Evolutionary conservation across 176 grass and related monocot species (phyloP).

Genomic region (Rhynchospora pubera): DNA sequence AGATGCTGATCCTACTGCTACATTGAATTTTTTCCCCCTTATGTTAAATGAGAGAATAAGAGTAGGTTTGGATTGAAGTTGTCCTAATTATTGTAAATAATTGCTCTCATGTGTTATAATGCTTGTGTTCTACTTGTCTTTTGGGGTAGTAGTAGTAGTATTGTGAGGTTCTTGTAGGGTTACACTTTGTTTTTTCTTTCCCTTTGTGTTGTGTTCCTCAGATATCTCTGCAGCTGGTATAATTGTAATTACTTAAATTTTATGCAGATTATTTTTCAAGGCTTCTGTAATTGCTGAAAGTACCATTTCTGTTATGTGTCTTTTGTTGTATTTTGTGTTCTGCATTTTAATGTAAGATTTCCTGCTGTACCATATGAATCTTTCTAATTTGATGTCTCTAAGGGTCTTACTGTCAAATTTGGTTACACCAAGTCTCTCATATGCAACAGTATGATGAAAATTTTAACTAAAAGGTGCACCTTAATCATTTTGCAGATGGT

Average conservation of each 20-base stretch:
- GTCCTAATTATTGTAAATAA: background rate
- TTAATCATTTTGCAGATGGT: conserved; percentile 45
- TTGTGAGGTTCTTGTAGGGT: background rate
- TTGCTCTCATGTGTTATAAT: background rate
- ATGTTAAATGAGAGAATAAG: background rate
- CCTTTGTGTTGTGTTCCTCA: background rate
- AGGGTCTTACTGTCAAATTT: background rate
- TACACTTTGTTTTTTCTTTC: background rate
- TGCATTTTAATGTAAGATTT: background rate
- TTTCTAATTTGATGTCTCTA: conserved; percentile 7
- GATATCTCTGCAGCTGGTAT: background rate
- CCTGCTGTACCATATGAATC: background rate
- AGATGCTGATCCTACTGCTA: background rate
- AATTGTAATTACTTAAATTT: background rate
- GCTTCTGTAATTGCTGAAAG: background rate
- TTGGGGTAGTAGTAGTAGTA: background rate
- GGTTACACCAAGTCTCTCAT: background rate
- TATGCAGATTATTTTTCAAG: background rate
- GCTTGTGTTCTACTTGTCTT: background rate
- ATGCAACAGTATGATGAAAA: background rate
- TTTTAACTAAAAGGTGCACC: background rate
- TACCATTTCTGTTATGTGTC: background rate
- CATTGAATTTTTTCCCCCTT: no score
- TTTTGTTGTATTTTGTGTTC: background rate
- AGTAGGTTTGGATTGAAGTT: background rate